These are phyloP conservation scores for Chaetomium fimeti DNA, from an alignment of 495 filamentous ascomycete genomes.

Conservation along the genomic window DNA sequence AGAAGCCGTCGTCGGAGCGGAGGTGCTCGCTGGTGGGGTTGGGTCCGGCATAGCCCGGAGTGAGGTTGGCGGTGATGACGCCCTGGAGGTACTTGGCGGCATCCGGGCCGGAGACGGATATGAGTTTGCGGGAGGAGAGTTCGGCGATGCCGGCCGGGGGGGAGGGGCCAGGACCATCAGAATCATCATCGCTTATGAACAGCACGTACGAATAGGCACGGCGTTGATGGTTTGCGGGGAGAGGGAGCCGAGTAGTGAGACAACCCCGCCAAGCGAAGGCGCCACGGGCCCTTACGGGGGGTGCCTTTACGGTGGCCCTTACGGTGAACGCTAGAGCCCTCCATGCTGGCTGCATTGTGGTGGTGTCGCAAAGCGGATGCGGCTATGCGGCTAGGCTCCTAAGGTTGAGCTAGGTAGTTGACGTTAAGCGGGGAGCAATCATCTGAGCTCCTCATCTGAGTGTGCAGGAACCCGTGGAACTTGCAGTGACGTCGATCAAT, in stretches of 20 bases:
- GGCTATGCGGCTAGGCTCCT: background rate
- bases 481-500: slow-evolving; percentile 17
- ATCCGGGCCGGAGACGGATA: slow-evolving; percentile 75
- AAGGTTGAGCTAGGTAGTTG: background rate
- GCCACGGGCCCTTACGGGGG: background rate
- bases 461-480: background rate
- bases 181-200: no score
- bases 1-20: slow-evolving; percentile 52
- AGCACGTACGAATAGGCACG: no score
- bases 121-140: slow-evolving; percentile 70
- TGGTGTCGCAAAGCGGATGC: background rate
- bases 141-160: slow-evolving; percentile 51
- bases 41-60: slow-evolving; percentile 29
- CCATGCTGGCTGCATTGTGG: slow-evolving; percentile 11
- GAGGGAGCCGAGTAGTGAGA: slow-evolving; percentile 12
- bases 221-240: slow-evolving; percentile 23
- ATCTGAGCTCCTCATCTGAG: background rate
- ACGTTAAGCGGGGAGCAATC: background rate
- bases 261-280: slow-evolving; percentile 2
- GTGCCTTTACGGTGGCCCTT: slow-evolving; percentile 21
- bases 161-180: slow-evolving; percentile 34
- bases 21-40: slow-evolving; percentile 20
- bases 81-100: slow-evolving; percentile 84
- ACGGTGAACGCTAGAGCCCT: slow-evolving; percentile 4
- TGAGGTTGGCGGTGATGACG: slow-evolving; percentile 73